Evolutionary conservation across 2,329 filamentous ascomycete genomes (phyloP).

Genomic region (Gnomoniopsis smithogilvyi): DNA sequence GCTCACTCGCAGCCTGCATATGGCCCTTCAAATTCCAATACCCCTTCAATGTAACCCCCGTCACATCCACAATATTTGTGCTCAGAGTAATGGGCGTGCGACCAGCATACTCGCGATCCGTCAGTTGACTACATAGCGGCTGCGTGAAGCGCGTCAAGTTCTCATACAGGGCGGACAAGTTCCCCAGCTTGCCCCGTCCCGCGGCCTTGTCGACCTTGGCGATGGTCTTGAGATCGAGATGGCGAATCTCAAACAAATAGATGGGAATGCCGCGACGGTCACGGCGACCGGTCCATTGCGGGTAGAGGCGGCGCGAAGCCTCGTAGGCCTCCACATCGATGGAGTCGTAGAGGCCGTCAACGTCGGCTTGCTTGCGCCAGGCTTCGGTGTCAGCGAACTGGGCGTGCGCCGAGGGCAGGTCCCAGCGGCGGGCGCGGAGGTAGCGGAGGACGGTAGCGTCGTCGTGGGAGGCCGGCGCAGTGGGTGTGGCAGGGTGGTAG

Average conservation of each 20-base stretch:
- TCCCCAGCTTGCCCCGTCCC: conserved; percentile 71
- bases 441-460: conserved; percentile 77
- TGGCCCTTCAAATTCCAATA: conserved; percentile 94
- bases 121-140: conserved; percentile 76
- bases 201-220: conserved; percentile 71
- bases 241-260: conserved; percentile 84
- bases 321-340: conserved; percentile 86
- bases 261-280: conserved; percentile 84
- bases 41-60: conserved; percentile 81
- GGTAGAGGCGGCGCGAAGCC: conserved; percentile 75
- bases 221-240: conserved; percentile 80
- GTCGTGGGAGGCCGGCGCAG: conserved; percentile 62
- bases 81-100: conserved; percentile 87
- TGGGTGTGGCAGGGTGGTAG: conserved; percentile 55
- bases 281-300: conserved; percentile 90
- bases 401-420: conserved; percentile 69
- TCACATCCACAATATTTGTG: conserved; percentile 94
- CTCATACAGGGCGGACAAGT: conserved; percentile 90
- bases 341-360: conserved; percentile 77
- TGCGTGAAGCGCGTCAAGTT: conserved; percentile 84
- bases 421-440: conserved; percentile 79
- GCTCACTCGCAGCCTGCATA: conserved; percentile 86
- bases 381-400: conserved; percentile 89
- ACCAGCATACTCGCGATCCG: conserved; percentile 61
- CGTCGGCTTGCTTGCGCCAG: conserved; percentile 77